A percentile compares a stretch with the other conserved stretches of the same genome.
Evolutionary conservation across 768 basidiomycete genomes (phyloP).

Genomic region (Rubroboletus satanas): DNA sequence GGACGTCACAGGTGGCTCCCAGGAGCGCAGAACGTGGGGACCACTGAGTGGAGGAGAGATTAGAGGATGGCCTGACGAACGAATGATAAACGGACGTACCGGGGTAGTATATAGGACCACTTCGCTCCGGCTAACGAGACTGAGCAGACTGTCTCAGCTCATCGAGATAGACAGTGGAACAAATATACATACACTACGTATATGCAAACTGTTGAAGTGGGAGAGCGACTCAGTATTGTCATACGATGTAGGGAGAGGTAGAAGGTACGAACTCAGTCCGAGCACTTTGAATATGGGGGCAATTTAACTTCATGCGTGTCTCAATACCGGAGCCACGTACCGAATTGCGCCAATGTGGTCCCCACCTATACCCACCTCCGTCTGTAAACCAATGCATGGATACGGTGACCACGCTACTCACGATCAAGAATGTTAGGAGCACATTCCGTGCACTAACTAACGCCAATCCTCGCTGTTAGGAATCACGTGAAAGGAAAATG

Average conservation of each 20-base stretch:
- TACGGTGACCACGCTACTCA: not conserved
- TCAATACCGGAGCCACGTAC: not conserved
- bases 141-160: not conserved
- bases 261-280: constrained; percentile 5
- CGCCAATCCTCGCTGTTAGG: not conserved
- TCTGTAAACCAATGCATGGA: not conserved
- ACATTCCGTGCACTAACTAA: constrained; percentile 7
- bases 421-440: constrained; percentile 3
- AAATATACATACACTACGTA: not conserved
- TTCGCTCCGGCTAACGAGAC: not conserved
- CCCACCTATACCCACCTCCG: not conserved
- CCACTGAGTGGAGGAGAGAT: constrained; percentile 3
- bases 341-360: constrained; percentile 3
- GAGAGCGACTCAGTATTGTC: not conserved
- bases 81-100: not conserved
- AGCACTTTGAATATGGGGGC: not conserved
- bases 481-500: too few species aligned
- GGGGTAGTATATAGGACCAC: not conserved
- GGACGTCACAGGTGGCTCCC: constrained; percentile 8
- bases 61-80: too few species aligned
- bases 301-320: not conserved
- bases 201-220: not conserved
- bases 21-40: constrained; percentile 28
- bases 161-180: too few species aligned
- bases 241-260: not conserved